Evolutionary conservation across 2,329 filamentous ascomycete species (phyloP), one percentile per base, ranked within the genome.

Genomic region (Hypoxylon sp.): DNA sequence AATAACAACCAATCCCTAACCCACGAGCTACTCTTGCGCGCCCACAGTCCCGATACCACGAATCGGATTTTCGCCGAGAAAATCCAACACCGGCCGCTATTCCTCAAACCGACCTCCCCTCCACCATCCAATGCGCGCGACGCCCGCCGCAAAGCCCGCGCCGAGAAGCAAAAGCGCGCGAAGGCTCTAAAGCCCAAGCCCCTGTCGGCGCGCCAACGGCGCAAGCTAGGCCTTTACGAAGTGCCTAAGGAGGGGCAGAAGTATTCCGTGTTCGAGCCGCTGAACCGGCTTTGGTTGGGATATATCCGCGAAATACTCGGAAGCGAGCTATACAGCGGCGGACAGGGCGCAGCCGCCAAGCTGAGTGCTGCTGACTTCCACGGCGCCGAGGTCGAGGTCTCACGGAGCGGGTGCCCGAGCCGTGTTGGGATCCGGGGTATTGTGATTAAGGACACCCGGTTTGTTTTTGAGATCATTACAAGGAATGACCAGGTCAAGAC

Each of bases 341-440:
- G 87, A 0, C 81, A 87, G 2, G 79, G 79, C 5, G 85, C 90
- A 2, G 91, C 90, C 4, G 91, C 91, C 3, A 91, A 96, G 78
- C 81, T 99, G 32, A 89, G 88, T 46, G 93, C 90, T 61, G 95
- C 94, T 1, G 96, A 99, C 79, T 95, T 94, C 74, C 94, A 98
- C 77, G 96, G 96, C 1, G 94, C 95, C 14, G 82, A 89, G 71
- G 78, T 97, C 19, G 89, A 94, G 80, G 93, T 98, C 21, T 91
- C 95, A 59, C 82, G 94, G 72, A 96, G 94, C 77, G 81, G 87
- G 29, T 97, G 94, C 77, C 87, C 91, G 14, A 89, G 91, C 57
- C 85, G 95, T 14, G 94, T 99, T 0, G 95, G 96, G 0, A 80
- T 95, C 57, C 87, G 84, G 73, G 96, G 96, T 14, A 95, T 98